These are phyloP conservation scores for Abrus pulchellus DNA, from an alignment of 306 rosid genomes.

Conservation along the genomic window DNA sequence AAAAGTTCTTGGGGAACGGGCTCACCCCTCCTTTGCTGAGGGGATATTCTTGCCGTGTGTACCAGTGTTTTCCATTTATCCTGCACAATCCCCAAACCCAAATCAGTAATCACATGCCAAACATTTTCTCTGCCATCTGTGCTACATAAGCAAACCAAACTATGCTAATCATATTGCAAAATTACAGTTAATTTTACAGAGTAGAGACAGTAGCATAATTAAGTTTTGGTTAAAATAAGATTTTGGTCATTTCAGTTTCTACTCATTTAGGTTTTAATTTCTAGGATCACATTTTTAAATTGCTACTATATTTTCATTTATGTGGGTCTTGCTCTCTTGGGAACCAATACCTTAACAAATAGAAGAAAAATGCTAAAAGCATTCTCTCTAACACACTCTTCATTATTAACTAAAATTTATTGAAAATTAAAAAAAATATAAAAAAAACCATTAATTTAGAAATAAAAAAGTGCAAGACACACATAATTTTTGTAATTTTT, in stretches of 20 bases:
- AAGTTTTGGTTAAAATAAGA: background rate
- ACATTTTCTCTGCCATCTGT: conserved; percentile 9
- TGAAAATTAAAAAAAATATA: too few species aligned
- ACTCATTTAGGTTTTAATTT: background rate
- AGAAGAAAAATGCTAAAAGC: too few species aligned
- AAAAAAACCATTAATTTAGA: too few species aligned
- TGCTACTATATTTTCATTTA: background rate
- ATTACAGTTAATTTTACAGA: background rate
- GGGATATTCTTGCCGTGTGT: conserved; percentile 86
- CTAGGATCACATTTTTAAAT: background rate
- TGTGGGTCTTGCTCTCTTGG: background rate
- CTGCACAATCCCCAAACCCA: conserved; percentile 56
- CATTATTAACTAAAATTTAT: too few species aligned
- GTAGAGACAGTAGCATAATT: background rate
- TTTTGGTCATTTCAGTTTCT: background rate
- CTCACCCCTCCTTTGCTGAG: conserved; percentile 86
- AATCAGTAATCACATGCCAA: conserved; percentile 42
- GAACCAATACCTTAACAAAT: background rate
- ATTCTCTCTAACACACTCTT: too few species aligned
- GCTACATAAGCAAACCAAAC: conserved; percentile 6
- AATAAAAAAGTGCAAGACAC: too few species aligned
- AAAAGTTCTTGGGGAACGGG: conserved; percentile 87
- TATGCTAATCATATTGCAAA: background rate
- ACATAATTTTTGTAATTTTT: too few species aligned
- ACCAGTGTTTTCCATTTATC: conserved; percentile 91